Base-by-base conservation (phyloP, 1,284 basidiomycete genomes). In the Trametes pubescens region DNA sequence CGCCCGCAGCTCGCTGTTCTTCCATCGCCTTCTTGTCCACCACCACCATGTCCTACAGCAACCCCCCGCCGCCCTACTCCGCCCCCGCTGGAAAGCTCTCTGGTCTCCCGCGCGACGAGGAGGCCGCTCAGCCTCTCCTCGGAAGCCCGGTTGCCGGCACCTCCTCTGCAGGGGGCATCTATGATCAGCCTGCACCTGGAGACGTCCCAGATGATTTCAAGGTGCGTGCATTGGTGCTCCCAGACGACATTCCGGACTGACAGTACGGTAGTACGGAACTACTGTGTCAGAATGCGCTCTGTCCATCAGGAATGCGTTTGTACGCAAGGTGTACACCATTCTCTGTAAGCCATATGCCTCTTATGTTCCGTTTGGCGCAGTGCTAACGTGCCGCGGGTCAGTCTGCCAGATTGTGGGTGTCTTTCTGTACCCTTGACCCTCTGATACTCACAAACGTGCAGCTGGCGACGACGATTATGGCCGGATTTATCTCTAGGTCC, bases 161-260 rank as follows among this genome's bases (percentile, higher is more conserved):
- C 52, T 83, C 83, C 64, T 76, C 73, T 34, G 76, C 72, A 16
- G 81, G 82, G 37, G 88, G 78, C 13, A 84, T 88, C 70, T 91
- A 84, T 69, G 83, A 93, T 76, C 90, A 93, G 70, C 89, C 91
- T n/a, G 80, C 77, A 24, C 77, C 77, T 53, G 89, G 82, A 51
- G 92, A 93, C 71, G 72, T 93, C 61, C 92, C 92, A 2, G 92
- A 94, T 73, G 92, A 94, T 75, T 94, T 94, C 84, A 91, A 93
- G 85, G 91, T 90, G 65, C 43, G 77, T 74, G n/a, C n/a, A 55
- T 8, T 49, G 9, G 8, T 32, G 26, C 18, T 4, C 4, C 22
- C 21, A 4, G 14, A 5, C 13, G 29, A 59, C 18, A 57, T 10
- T 29, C 47, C n/a, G 37, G 35, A 53, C 16, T 8, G 62, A 57